Percentiles rank a stretch among this genome's conserved stretches.
phyloP scores from a whole-genome alignment of 108 stramenopile genomes.

The Cylindrotheca closterium region DNA sequence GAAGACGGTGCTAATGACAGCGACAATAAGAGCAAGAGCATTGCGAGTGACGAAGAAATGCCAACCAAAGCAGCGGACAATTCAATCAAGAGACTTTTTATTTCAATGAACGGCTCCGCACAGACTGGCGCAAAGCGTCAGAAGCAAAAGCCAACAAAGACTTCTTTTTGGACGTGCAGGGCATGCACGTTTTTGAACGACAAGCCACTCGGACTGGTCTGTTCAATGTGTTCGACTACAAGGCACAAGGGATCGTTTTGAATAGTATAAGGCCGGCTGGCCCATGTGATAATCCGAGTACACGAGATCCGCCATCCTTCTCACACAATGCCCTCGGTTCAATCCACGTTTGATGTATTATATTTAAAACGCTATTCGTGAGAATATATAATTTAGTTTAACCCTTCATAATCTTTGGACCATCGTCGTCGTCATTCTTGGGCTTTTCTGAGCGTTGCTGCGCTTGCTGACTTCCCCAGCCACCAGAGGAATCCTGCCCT shows the following conservation, averaged over 20 bases:
- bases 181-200: constrained; percentile 66
- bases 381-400: too few species aligned
- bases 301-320: too few species aligned
- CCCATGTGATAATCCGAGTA: too few species aligned
- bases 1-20: background rate
- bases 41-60: too few species aligned
- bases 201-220: constrained; percentile 52
- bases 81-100: too few species aligned
- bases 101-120: too few species aligned
- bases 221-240: constrained; percentile 50
- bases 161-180: constrained; percentile 42
- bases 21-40: constrained; percentile 6
- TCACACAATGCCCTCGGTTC: background rate
- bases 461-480: constrained; percentile 47
- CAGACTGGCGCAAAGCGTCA: background rate
- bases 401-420: constrained; percentile 61
- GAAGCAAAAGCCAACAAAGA: constrained; percentile 1
- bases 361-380: background rate
- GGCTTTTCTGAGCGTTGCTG: constrained; percentile 6
- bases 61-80: too few species aligned
- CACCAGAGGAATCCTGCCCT: constrained; percentile 33
- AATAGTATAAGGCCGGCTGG: too few species aligned
- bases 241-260: too few species aligned
- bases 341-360: background rate
- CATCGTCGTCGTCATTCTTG: constrained; percentile 45